Percentiles rank a stretch among this genome's conserved stretches.
Conservation (phyloP, 371 early-diverging fungal genomes). For the Syncephalastrum racemosum region DNA sequence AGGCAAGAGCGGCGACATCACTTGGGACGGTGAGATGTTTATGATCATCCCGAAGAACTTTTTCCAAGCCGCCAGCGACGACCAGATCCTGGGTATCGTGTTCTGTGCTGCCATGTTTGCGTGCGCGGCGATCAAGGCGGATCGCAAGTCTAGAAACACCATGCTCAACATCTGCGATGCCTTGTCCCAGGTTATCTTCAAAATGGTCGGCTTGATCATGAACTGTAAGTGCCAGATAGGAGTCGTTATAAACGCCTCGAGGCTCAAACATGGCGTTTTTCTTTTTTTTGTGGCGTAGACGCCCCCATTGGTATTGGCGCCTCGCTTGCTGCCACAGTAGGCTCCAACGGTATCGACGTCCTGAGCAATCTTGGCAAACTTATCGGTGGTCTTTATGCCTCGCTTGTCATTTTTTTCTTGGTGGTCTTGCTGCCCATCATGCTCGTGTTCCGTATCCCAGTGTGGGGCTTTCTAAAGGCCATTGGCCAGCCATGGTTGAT, state of each 20-base stretch:
- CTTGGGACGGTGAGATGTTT: conserved; percentile 56
- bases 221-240: conserved; percentile 37
- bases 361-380: conserved; percentile 68
- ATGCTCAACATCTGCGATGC: conserved; percentile 63
- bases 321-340: conserved; percentile 69
- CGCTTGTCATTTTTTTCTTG: conserved; percentile 60
- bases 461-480: conserved; percentile 54
- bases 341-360: conserved; percentile 64
- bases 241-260: neutral
- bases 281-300: conserved; percentile 18
- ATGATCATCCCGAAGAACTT: conserved; percentile 60
- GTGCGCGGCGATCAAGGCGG: conserved; percentile 58
- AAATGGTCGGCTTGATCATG: conserved; percentile 68
- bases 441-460: conserved; percentile 56
- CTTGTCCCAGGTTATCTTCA: conserved; percentile 69
- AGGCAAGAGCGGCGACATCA: conserved; percentile 36
- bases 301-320: conserved; percentile 77
- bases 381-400: conserved; percentile 67
- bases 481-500: conserved; percentile 70
- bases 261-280: neutral
- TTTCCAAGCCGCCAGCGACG: conserved; percentile 50
- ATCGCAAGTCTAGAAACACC: conserved; percentile 48
- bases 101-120: conserved; percentile 74
- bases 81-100: conserved; percentile 65
- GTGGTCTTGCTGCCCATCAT: conserved; percentile 68